Base-by-base conservation (phyloP, 208 protist species). In the Naegleria lovaniensis region DNA sequence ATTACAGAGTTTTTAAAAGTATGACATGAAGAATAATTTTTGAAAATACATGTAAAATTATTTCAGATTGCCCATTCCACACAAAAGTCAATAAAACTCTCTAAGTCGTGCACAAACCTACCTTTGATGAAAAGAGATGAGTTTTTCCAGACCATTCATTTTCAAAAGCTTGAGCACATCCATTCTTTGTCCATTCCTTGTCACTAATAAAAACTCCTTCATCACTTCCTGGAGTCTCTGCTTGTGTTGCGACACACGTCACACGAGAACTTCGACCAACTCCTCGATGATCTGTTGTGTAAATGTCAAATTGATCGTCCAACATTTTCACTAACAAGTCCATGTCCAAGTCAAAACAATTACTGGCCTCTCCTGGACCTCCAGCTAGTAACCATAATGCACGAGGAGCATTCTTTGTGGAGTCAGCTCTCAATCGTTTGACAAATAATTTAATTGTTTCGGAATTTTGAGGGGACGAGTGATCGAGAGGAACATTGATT, bases 281-380 rank as follows among this genome's bases (percentile, higher is more conserved):
- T 29, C 85, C 85, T 89, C 85, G n/a, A 40, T 89, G 85, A 41
- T 89, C 85, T n/a, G 51, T 67, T 22, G 33, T 89, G 51, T 89
- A 89, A 67, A 89, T n/a, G 40, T 89, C 48, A 40, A 43, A 85
- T 36, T 85, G 29, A 36, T 25, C 67, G 9, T 9, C 67, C 5
- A 79, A 79, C 29, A 36, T 7, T 79, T 79, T 79, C 7, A 79
- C 29, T 36, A 79, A 33, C 9, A 85, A 29, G 22, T 43, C 38
- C 38, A 43, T 85, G 25, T 39, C 15, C n/a, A 85, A 43, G 2
- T 85, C 38, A 15, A 16, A 43, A 43, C 41, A 5, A 16, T 29
- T 38, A 58, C 85, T 39, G 22, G 85, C 9, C 7, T 38, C 25
- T 36, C 43, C 85, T 22, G 39, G 39, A 11, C 55, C 55, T 67